Percentiles rank a stretch among this genome's conserved stretches.
These are phyloP conservation scores for Colletotrichum higginsianum DNA, from an alignment of 2,329 filamentous ascomycete genomes.

Conservation along the genomic window DNA sequence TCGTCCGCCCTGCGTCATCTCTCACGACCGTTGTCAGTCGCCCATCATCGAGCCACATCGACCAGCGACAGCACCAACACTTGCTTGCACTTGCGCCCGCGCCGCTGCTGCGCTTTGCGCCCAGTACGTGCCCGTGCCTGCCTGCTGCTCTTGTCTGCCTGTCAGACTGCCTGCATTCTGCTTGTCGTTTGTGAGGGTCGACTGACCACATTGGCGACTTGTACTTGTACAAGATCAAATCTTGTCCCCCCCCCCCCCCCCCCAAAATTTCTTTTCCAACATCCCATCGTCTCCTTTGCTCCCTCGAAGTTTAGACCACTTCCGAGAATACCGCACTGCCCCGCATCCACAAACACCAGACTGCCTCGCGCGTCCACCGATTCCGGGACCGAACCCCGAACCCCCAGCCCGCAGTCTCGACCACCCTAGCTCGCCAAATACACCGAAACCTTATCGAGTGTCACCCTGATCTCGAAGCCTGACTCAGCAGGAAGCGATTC, in stretches of 20 bases:
- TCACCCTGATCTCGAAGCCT: conserved; percentile 18
- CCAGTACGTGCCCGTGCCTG: background rate
- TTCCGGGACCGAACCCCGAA: conserved; percentile 7
- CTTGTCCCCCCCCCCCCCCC: background rate
- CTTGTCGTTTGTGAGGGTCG: conserved; percentile 6
- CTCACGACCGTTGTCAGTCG: background rate
- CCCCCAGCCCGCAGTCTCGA: conserved; percentile 1
- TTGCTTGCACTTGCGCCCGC: background rate
- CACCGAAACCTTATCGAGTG: conserved; percentile 38
- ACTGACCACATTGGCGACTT: background rate
- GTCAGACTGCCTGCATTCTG: conserved; percentile 13
- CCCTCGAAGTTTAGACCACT: conserved; percentile 6
- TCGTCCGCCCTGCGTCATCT: background rate
- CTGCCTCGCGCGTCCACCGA: conserved; percentile 21
- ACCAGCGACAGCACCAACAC: background rate
- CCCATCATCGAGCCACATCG: background rate
- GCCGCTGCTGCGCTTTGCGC: background rate
- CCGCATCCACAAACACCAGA: conserved; percentile 26
- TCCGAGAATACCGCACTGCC: conserved; percentile 28
- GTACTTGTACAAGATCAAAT: background rate
- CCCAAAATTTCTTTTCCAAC: conserved; percentile 2
- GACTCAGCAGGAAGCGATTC: conserved; percentile 29
- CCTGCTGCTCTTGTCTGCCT: conserved; percentile 1
- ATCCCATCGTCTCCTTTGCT: background rate
- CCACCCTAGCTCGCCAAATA: conserved; percentile 24